Base-by-base conservation (phyloP, 768 basidiomycete genomes). In the Boletales sp. region DNA sequence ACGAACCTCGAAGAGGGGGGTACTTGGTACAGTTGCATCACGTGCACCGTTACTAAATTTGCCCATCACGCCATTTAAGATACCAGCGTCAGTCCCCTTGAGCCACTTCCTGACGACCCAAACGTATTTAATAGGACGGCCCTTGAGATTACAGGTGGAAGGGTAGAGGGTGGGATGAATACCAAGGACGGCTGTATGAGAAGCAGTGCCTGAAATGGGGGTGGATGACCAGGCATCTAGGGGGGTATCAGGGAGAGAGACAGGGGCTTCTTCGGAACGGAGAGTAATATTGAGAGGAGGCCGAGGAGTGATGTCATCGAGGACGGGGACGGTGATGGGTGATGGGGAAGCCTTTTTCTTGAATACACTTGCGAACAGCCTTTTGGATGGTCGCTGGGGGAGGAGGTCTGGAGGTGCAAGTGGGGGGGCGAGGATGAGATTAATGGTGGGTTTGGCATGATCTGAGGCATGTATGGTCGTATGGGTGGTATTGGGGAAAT, bases 101-200 rank as follows among this genome's bases (percentile, higher is more conserved):
- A 85, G 63, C 90, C 90, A 93, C 55, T 72, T 75, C 43, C 83
- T 74, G 25, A 90, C 81, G 17, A 86, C 73, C 90, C 90, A 93
- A 6, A 86, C 80, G 51, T 93, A 90, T 68, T 68, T 70, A 9
- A 65, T 68, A 2, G 77, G 73, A 3, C 74, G 70, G 6, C 70
- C 72, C 35, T 51, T 68, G 46, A 66, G 72, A 15, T 64, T 72
- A 44, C 54, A 57, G 35, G 62, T 57, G 10, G 79, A 72, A 14
- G 84, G 79, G 40, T 79, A 80, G 17, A 86, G 73, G 0, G 76
- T 74, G 4, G 88, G 78, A 53, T 88, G 83, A 42, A 90, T 80
- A 19, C 87, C 89, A 4, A 91, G 76, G n/a, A 80, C 68, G 2
- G 77, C 66, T 4, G 76, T 70, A 39, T 76, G 73, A 35, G 75